Percentiles rank a stretch among this genome's conserved stretches.
Evolutionary conservation across 768 basidiomycete species (phyloP).

Genomic region (Mycena olivaceomarginata): DNA sequence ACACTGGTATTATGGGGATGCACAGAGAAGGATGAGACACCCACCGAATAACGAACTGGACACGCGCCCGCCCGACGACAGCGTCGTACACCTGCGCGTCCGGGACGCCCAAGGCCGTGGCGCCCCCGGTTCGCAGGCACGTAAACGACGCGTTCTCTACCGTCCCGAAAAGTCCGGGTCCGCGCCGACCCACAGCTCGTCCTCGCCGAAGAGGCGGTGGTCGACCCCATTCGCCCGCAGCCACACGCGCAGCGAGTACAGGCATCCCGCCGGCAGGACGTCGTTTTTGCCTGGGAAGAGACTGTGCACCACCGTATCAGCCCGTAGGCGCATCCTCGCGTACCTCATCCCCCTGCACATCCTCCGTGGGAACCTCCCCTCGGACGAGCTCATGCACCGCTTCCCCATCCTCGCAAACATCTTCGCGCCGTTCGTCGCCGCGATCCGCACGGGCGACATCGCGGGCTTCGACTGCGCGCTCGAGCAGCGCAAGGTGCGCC

Average conservation of each 20-base stretch:
- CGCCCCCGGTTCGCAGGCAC: constrained; percentile 57
- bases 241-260: constrained; percentile 80
- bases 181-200: constrained; percentile 76
- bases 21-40: constrained; percentile 22
- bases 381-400: constrained; percentile 77
- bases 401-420: constrained; percentile 85
- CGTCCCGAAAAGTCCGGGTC: constrained; percentile 78
- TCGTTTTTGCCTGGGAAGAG: constrained; percentile 75
- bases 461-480: constrained; percentile 88
- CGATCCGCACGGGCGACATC: constrained; percentile 87
- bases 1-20: not conserved
- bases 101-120: constrained; percentile 62
- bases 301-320: too few species aligned
- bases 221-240: constrained; percentile 74
- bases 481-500: too few species aligned
- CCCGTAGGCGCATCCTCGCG: too few species aligned
- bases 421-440: constrained; percentile 85
- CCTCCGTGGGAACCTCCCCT: constrained; percentile 80
- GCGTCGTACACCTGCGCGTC: constrained; percentile 73
- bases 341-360: too few species aligned
- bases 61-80: constrained; percentile 70
- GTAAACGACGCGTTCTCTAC: constrained; percentile 77
- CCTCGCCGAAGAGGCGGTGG: constrained; percentile 78
- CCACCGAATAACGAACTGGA: constrained; percentile 75
- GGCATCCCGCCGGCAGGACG: constrained; percentile 69